Evolutionary conservation across 345 rosid species (phyloP).

Genomic region (Brassica napus): DNA sequence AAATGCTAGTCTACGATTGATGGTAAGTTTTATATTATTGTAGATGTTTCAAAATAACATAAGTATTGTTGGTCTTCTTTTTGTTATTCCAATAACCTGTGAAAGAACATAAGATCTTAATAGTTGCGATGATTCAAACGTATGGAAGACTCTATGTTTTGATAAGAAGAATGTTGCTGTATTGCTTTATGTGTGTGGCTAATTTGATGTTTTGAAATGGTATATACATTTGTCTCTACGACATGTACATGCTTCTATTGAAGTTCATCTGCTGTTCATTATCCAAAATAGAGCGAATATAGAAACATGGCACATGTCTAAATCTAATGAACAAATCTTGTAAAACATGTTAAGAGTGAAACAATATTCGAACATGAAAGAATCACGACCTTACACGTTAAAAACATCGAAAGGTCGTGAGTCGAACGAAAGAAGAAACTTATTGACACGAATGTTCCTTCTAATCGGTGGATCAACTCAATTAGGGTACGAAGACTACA

Average conservation of each 20-base stretch:
- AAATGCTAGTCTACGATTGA: not conserved
- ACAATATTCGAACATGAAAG: constrained; percentile 6
- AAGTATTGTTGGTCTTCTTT: not conserved
- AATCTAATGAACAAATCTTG: not conserved
- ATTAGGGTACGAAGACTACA: constrained; percentile 11
- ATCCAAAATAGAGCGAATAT: not conserved
- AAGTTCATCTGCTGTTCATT: not conserved
- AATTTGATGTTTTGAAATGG: not conserved
- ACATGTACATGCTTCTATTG: not conserved
- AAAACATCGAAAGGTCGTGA: not conserved
- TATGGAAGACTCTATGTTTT: not conserved
- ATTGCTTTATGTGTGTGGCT: not conserved
- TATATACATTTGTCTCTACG: not conserved
- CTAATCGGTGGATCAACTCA: constrained; percentile 10
- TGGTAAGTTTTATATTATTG: not conserved
- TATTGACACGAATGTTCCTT: constrained; percentile 10
- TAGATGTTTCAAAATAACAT: not conserved
- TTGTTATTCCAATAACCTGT: not conserved
- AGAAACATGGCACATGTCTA: not conserved
- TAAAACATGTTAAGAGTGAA: not conserved
- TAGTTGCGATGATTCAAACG: not conserved
- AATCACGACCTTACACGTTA: not conserved
- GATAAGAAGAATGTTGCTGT: not conserved
- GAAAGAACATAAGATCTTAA: not conserved
- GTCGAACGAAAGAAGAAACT: constrained; percentile 7